Conservation (phyloP, 805 yeast genomes). For the Candida coquimbonensis region DNA sequence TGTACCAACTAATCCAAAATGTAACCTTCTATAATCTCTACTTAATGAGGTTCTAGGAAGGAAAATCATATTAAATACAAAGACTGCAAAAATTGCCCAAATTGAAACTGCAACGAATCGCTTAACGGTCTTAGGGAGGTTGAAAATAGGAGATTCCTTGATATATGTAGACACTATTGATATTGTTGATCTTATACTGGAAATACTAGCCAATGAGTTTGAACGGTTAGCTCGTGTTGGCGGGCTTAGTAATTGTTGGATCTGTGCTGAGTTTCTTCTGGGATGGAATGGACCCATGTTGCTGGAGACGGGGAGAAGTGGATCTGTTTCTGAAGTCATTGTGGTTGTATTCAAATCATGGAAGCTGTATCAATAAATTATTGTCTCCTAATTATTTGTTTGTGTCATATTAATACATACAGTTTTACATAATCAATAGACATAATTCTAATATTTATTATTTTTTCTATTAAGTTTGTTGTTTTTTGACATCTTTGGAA, state of each 20-base stretch:
- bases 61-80: slow-evolving; percentile 55
- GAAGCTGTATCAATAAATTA: no score
- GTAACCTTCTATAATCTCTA: slow-evolving; percentile 71
- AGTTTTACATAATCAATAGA: neutral
- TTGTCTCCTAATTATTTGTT: no score
- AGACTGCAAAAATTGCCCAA: slow-evolving; percentile 22
- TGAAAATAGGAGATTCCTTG: slow-evolving; percentile 13
- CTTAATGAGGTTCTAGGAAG: slow-evolving; percentile 79
- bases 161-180: slow-evolving; percentile 17
- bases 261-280: neutral
- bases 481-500: slow-evolving; percentile 14
- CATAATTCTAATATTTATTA: neutral
- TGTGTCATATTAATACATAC: slow-evolving; percentile 1
- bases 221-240: slow-evolving; percentile 1
- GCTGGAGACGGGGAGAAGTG: neutral
- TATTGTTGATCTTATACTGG: slow-evolving; percentile 10
- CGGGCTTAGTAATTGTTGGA: neutral
- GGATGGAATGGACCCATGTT: neutral
- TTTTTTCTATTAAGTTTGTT: neutral
- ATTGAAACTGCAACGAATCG: slow-evolving; percentile 16
- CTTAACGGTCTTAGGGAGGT: slow-evolving; percentile 14
- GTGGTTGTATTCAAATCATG: neutral
- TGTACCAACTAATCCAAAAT: slow-evolving; percentile 56
- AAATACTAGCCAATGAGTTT: slow-evolving; percentile 4
- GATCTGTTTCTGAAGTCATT: neutral